Evolutionary conservation across 2,329 filamentous ascomycete genomes (phyloP), one percentile per base, ranked within the genome.

Genomic region (Gaeumannomyces tritici): DNA sequence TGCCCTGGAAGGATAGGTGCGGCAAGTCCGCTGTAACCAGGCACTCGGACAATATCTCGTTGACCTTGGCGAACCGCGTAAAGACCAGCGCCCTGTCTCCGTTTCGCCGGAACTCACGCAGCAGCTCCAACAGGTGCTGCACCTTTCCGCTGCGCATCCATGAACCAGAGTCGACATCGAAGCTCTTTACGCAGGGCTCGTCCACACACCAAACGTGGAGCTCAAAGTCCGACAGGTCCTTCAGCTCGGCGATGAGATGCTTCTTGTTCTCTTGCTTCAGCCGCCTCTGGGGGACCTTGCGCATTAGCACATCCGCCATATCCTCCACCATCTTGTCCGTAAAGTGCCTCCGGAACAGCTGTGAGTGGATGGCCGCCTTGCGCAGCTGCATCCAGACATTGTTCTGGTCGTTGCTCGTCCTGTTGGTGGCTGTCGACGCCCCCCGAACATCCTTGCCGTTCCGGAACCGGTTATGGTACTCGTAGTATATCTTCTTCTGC

Each of bases 41-140:
- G 0, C 96, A 91, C 68, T 90, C 86, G 66, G 92, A 88, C 0
- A 99, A 80, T 62, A 99, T 92, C 73, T 97, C 90, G 74, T 98
- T 89, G 62, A 96, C 88, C 66, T 91, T 88, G 8, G 91, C 91
- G 73, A 98, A 99, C 69, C 96, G 92, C 57, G 89, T 96, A 76
- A 99, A 99, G 28, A 99, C 86, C 2, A 99, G 82, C 0, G 90
- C 88, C 4, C 93, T 88, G 72, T 97, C 93, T 4, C 93, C 93
- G 61, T 91, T 92, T 64, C 82, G 77, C 66, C 88, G 87, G 75
- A 91, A 97, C 18, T 81, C 75, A 13, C 80, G 78, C 1, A 99
- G 80, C 15, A 99, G 81, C 68, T 89, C 83, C 29, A 91, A 80
- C 29, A 98, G 83, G 67, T 89, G 89, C 66, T 86, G 77, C n/a